A percentile compares a stretch with the other conserved stretches of the same genome.
phyloP scores from a whole-genome alignment of 1,284 basidiomycete genomes.

The Ceratorhiza oryzae-sativae region DNA sequence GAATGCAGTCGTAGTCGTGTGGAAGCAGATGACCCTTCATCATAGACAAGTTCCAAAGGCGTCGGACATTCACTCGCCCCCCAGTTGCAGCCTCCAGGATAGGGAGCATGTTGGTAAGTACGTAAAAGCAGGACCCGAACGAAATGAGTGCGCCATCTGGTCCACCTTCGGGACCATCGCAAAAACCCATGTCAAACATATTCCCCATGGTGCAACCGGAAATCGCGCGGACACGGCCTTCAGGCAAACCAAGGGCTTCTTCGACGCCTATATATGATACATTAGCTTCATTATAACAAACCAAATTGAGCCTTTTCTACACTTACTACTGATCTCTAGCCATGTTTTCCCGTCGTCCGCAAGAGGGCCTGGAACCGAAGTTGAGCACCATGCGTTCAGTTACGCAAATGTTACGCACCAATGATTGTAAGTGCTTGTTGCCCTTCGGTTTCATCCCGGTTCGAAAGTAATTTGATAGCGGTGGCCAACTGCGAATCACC shows the following conservation, averaged over 20 bases:
- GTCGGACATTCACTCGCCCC: constrained; percentile 12
- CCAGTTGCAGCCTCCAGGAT: constrained; percentile 29
- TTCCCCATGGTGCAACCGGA: constrained; percentile 14
- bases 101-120: constrained; percentile 12
- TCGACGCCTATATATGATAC: neutral
- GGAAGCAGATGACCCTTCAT: constrained; percentile 10
- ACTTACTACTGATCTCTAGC: neutral
- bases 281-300: neutral
- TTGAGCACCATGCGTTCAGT: too few species aligned
- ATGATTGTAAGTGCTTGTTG: constrained; percentile 22
- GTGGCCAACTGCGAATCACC: neutral
- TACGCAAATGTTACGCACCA: neutral
- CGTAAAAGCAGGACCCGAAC: constrained; percentile 19
- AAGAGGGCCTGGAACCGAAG: neutral
- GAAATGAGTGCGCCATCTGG: constrained; percentile 17
- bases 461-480: neutral
- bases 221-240: constrained; percentile 10
- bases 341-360: neutral
- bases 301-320: neutral
- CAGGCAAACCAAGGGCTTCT: neutral
- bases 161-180: neutral
- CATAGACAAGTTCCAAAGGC: constrained; percentile 24
- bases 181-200: constrained; percentile 23
- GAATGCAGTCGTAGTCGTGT: neutral
- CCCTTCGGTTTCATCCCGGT: constrained; percentile 4